Evolutionary conservation across 495 filamentous ascomycete species (phyloP).

Genomic region (Hapsidospora chrysogenum): DNA sequence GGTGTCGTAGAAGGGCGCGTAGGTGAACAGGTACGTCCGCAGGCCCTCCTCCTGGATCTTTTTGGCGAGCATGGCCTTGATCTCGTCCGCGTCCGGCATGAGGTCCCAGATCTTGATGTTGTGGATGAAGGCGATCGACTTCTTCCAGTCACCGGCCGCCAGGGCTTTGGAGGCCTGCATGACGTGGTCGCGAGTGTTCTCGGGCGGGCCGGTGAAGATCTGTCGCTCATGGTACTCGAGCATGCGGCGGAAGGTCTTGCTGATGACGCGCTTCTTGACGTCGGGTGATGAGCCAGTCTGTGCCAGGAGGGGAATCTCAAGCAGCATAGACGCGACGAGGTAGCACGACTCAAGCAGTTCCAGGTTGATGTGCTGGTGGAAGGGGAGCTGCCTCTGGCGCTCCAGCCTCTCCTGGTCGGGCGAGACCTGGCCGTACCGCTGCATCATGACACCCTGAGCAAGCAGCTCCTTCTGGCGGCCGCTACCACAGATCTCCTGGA

Average conservation of each 20-base stretch:
- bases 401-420: constrained; percentile 96
- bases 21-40: constrained; percentile 97
- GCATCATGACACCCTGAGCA: constrained; percentile 94
- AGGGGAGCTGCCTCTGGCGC: constrained; percentile 88
- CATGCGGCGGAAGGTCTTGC: constrained; percentile 98
- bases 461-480: constrained; percentile 95
- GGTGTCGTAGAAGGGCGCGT: constrained; percentile 98
- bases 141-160: constrained; percentile 96
- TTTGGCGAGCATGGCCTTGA: constrained; percentile 90
- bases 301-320: constrained; percentile 92
- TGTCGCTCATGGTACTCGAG: constrained; percentile 98
- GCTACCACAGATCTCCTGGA: constrained; percentile 95
- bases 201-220: constrained; percentile 94
- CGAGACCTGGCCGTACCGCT: constrained; percentile 83
- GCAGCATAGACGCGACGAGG: constrained; percentile 94
- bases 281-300: constrained; percentile 93
- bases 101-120: constrained; percentile 99
- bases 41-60: constrained; percentile 98
- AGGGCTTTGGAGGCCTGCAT: constrained; percentile 97
- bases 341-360: constrained; percentile 97
- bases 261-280: constrained; percentile 94
- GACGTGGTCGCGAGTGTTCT: constrained; percentile 97
- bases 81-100: constrained; percentile 73
- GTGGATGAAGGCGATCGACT: constrained; percentile 78
- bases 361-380: constrained; percentile 99